Percentiles rank a stretch among this genome's conserved stretches.
Conservation (phyloP, 306 rosid species). For the Ormosia emarginata region DNA sequence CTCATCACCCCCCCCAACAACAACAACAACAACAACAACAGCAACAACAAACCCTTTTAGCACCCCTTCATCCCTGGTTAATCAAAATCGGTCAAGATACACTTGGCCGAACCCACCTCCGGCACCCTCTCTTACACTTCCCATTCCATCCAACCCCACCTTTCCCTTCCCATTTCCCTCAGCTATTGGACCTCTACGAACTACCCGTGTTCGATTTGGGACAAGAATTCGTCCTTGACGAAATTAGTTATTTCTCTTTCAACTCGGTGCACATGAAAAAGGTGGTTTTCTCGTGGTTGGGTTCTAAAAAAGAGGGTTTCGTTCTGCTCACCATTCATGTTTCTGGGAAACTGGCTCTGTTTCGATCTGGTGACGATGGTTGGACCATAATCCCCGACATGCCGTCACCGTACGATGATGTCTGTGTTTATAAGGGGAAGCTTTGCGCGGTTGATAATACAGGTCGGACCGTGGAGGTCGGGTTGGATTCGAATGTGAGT, state of each 20-base stretch:
- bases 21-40: neutral
- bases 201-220: conserved; percentile 45
- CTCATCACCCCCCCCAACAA: conserved; percentile 10
- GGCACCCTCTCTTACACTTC: conserved; percentile 16
- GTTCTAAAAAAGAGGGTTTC: conserved; percentile 21
- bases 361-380: conserved; percentile 42
- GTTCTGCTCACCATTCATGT: conserved; percentile 69
- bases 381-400: conserved; percentile 63
- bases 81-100: conserved; percentile 11
- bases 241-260: conserved; percentile 23
- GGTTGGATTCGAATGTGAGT: conserved; percentile 21
- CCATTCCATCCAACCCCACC: conserved; percentile 21
- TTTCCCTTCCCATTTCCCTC: conserved; percentile 29
- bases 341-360: conserved; percentile 71
- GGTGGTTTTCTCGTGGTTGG: conserved; percentile 43
- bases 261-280: conserved; percentile 64
- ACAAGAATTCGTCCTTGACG: conserved; percentile 46
- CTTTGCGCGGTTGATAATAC: conserved; percentile 64
- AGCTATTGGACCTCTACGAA: conserved; percentile 28
- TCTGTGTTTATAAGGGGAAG: conserved; percentile 36
- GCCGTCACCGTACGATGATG: conserved; percentile 77
- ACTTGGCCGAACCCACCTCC: neutral
- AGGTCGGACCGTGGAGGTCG: conserved; percentile 58
- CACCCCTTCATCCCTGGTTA: conserved; percentile 8
- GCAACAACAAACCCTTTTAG: no score